phyloP scores from a whole-genome alignment of 208 protist species.

The Phytomonas sp. region DNA sequence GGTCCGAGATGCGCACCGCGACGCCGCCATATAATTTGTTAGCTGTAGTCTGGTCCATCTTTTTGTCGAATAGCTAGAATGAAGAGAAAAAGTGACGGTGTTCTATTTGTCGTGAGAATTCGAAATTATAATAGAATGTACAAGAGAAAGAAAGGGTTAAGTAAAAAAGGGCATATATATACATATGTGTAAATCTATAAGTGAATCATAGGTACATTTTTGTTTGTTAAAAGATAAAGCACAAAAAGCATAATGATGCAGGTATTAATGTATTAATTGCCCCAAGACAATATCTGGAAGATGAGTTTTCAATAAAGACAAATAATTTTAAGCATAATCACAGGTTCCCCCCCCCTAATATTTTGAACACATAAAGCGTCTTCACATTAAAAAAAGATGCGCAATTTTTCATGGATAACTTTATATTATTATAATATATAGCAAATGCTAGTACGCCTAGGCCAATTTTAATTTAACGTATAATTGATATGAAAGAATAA shows the following conservation, averaged over 20 bases:
- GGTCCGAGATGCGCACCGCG: conserved; percentile 71
- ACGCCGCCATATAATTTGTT: conserved; percentile 55
- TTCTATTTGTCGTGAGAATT: background rate
- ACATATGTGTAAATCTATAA: conserved; percentile 3
- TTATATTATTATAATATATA: background rate
- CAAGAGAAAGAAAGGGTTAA: background rate
- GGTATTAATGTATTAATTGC: background rate
- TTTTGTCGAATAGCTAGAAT: background rate
- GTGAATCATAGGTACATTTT: background rate
- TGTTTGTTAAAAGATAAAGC: conserved; percentile 3
- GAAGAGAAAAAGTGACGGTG: background rate
- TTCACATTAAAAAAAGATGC: background rate
- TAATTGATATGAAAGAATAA: background rate
- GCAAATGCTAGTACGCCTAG: background rate
- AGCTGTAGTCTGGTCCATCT: background rate
- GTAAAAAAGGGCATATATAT: conserved; percentile 2
- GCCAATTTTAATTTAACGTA: background rate
- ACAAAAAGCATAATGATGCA: background rate
- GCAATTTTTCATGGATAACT: background rate
- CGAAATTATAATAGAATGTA: background rate
- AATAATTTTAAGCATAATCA: background rate
- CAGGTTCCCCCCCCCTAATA: background rate
- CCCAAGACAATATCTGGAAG: background rate
- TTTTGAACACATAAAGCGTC: background rate
- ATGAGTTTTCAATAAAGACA: background rate